These are phyloP conservation scores for Posidonia australis DNA, from an alignment of 106 monocot genomes.

Conservation along the genomic window DNA sequence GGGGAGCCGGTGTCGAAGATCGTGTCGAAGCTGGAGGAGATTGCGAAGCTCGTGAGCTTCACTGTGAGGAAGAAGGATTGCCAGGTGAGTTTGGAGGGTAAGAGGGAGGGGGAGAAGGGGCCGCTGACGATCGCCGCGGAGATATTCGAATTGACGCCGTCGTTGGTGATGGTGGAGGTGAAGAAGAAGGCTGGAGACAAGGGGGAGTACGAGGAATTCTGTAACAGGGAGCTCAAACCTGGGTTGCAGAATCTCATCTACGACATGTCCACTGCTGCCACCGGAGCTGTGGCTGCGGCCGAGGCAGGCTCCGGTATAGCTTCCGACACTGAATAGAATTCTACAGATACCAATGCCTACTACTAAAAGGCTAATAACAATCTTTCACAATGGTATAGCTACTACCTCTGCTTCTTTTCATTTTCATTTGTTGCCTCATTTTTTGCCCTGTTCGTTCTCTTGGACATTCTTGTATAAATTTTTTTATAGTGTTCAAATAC, in stretches of 20 bases:
- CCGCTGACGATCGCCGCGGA: constrained; percentile 30
- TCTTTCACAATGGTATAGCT: neutral
- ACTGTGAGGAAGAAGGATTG: constrained; percentile 36
- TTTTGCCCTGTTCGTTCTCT: too few species aligned
- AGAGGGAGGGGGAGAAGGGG: constrained; percentile 34
- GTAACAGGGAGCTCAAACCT: constrained; percentile 61
- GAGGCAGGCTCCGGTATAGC: constrained; percentile 9
- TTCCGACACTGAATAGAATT: constrained; percentile 22
- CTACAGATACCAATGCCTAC: too few species aligned
- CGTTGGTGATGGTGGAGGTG: constrained; percentile 29
- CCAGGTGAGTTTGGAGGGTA: constrained; percentile 34
- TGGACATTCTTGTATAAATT: too few species aligned
- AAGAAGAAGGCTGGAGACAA: constrained; percentile 63
- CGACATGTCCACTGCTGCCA: constrained; percentile 12
- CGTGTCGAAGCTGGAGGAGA: constrained; percentile 23
- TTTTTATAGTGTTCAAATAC: too few species aligned
- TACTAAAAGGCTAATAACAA: too few species aligned
- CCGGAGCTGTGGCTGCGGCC: constrained; percentile 5
- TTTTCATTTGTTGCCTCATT: too few species aligned
- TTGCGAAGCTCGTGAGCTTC: constrained; percentile 23
- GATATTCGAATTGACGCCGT: constrained; percentile 31
- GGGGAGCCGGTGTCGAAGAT: constrained; percentile 19
- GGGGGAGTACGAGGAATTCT: constrained; percentile 77
- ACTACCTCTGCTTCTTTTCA: neutral
- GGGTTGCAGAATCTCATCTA: constrained; percentile 50